phyloP scores from a whole-genome alignment of 257 asterid species.

The Penstemon eatonii region DNA sequence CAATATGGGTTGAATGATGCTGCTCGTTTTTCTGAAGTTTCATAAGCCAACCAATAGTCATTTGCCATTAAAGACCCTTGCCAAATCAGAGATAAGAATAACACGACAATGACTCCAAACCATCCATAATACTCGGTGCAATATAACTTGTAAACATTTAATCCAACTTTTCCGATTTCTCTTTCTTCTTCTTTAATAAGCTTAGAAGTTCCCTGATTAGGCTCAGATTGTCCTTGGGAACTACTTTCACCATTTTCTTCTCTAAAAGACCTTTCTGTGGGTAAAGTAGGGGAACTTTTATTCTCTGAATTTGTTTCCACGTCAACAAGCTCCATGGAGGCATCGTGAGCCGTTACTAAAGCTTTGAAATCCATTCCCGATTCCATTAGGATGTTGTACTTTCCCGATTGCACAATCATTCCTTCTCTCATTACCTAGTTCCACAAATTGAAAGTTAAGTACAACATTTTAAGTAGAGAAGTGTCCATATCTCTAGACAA shows the following conservation, averaged over 20 bases:
- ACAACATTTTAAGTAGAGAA: not conserved
- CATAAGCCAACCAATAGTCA: constrained; percentile 93
- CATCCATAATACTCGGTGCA: constrained; percentile 84
- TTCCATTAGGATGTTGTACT: constrained; percentile 54
- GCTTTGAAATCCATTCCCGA: constrained; percentile 72
- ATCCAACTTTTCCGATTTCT: constrained; percentile 76
- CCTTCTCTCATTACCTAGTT: constrained; percentile 95
- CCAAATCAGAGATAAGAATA: constrained; percentile 58
- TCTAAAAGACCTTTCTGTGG: constrained; percentile 44
- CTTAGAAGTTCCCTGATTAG: constrained; percentile 53
- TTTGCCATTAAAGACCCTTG: constrained; percentile 75
- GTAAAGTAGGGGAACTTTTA: constrained; percentile 34
- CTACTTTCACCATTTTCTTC: constrained; percentile 55
- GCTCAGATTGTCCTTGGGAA: constrained; percentile 38
- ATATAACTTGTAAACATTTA: constrained; percentile 74
- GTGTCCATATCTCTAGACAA: not conserved
- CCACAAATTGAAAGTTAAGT: constrained; percentile 15
- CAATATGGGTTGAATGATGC: constrained; percentile 63
- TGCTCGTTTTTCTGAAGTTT: constrained; percentile 67
- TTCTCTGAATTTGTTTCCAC: constrained; percentile 51
- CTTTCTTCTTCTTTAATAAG: constrained; percentile 91
- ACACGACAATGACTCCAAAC: constrained; percentile 59
- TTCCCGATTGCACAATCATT: constrained; percentile 79
- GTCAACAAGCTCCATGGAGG: constrained; percentile 94
- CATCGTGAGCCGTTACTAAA: constrained; percentile 85